Base-by-base conservation (phyloP, 371 early-diverging fungal genomes). In the Circinella umbellata region DNA sequence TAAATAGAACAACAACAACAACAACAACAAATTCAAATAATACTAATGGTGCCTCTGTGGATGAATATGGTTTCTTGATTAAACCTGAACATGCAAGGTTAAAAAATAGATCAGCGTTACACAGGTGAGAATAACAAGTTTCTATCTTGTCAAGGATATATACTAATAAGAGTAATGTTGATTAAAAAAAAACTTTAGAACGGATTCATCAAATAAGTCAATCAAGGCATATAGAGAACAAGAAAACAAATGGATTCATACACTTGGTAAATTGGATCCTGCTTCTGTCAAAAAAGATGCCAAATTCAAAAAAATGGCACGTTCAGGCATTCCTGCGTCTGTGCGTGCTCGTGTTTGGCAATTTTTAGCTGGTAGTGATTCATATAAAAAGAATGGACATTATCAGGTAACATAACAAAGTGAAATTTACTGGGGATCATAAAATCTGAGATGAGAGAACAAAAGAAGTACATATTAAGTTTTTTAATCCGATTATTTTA, bases 341-440 rank as follows among this genome's bases (percentile, higher is more conserved):
- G 81, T 94, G 0, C 85, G 95, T 9, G 88, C 90, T 10, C 81
- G 84, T 20, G 92, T 90, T 0, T 95, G 96, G 96, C 84, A 84
- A 38, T 89, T 83, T 36, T 69, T 94, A 6, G 88, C 92, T 0
- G 85, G 85, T 8, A 84, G 78, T 14, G 75, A 77, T 46, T 73
- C 79, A 48, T 84, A 85, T 37, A 78, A 79, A 15, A 72, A 86
- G 68, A 73, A 80, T 2, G 88, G 86, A 4, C 18, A 84, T 20
- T 89, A 79, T 63, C 72, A 87, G 72, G 87, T 82, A 78, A 20
- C 2, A 5, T 13, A 51, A 15, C 14, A 51, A 42, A 42, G 6
- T 27, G 27, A 27, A 27, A 0, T 27, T 27, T 27, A 27, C 27
- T 27, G 27, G 27, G 2, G 27, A 27, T 27, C 27, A 27, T 27